A percentile compares a stretch with the other conserved stretches of the same genome.
phyloP scores from a whole-genome alignment of 2,329 filamentous ascomycete species.

The Diaporthe sp. region DNA sequence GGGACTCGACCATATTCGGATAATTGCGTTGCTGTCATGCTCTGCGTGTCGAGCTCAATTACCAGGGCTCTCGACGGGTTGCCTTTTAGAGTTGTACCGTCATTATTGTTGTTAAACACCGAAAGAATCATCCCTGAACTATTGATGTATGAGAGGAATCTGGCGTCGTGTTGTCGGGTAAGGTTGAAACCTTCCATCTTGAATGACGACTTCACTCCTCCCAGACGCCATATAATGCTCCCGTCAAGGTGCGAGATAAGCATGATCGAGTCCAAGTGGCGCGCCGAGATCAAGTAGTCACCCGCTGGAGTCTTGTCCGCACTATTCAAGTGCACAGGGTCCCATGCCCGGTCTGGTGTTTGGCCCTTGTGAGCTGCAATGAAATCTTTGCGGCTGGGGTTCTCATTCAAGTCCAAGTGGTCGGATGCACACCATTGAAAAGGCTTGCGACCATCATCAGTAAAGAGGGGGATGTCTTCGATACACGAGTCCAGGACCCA shows the following conservation, averaged over 20 bases:
- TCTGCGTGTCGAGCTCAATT: constrained; percentile 39
- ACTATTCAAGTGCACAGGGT: constrained; percentile 69
- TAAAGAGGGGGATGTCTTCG: constrained; percentile 15
- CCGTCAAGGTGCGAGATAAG: constrained; percentile 61
- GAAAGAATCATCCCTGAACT: constrained; percentile 44
- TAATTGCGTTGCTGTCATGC: constrained; percentile 33
- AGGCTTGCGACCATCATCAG: not conserved
- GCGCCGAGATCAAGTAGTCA: constrained; percentile 63
- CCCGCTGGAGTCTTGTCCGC: constrained; percentile 63
- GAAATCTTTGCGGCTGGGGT: not conserved
- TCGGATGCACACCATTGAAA: constrained; percentile 35
- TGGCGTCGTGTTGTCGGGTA: constrained; percentile 63
- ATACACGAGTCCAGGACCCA: constrained; percentile 33
- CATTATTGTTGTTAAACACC: constrained; percentile 63
- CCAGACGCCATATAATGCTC: constrained; percentile 58
- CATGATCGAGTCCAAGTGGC: constrained; percentile 60
- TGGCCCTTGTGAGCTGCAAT: constrained; percentile 6
- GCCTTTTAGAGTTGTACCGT: constrained; percentile 37
- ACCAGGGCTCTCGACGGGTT: constrained; percentile 37
- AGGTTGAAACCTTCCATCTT: constrained; percentile 40
- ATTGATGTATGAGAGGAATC: constrained; percentile 61
- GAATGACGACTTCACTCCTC: constrained; percentile 36
- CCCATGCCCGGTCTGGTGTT: constrained; percentile 53
- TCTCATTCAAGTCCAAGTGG: constrained; percentile 21
- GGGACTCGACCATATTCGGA: constrained; percentile 31